Conservation (phyloP, 2,329 filamentous ascomycete species). For the Gaeumannomyces tritici region DNA sequence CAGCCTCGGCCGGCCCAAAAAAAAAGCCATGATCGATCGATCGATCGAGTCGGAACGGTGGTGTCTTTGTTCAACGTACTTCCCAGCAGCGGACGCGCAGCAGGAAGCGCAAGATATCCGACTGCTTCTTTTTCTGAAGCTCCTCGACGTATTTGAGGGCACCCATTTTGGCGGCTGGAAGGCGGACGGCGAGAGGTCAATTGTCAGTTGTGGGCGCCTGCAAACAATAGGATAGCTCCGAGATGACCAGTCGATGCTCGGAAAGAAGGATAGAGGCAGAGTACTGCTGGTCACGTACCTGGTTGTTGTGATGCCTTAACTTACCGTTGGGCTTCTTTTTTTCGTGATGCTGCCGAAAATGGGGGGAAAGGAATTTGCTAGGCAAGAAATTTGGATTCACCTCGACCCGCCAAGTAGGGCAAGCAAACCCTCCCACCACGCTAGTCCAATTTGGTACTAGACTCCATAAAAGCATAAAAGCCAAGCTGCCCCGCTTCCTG, state of each 20-base stretch:
- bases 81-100: slow-evolving; percentile 99
- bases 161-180: slow-evolving; percentile 70
- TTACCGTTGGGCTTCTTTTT: not conserved
- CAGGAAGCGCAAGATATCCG: slow-evolving; percentile 99
- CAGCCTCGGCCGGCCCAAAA: slow-evolving; percentile 7
- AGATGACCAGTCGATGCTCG: not conserved
- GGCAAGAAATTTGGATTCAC: not conserved
- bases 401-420: slow-evolving; percentile 1
- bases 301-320: not conserved
- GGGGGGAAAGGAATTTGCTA: not conserved
- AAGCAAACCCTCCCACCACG: not conserved
- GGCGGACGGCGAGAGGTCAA: not conserved
- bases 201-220: not conserved
- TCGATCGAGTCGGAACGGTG: slow-evolving; percentile 14
- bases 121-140: slow-evolving; percentile 99
- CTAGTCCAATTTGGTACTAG: not conserved
- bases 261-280: not conserved
- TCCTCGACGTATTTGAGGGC: slow-evolving; percentile 99
- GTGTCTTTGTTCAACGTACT: slow-evolving; percentile 54
- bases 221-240: not conserved
- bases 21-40: slow-evolving; percentile 15
- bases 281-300: not conserved
- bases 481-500: not conserved
- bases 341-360: not conserved
- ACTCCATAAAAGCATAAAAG: no score